A percentile compares a stretch with the other conserved stretches of the same genome.
These are phyloP conservation scores for Trichoderma afroharzianum DNA, from an alignment of 2,329 filamentous ascomycete genomes.

Conservation along the genomic window DNA sequence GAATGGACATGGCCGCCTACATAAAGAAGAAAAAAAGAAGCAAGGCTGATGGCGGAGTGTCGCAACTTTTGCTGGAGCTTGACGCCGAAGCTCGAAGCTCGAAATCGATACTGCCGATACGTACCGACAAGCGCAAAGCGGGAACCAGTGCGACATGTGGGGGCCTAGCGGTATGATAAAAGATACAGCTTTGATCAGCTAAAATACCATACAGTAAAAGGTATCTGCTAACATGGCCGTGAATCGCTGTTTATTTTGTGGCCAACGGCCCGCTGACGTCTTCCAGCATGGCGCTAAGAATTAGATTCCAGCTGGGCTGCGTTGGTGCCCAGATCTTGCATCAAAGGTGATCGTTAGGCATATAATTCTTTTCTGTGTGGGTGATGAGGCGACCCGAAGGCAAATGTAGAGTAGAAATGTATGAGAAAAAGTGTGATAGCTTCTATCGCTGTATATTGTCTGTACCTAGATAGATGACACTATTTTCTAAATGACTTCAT, in stretches of 20 bases:
- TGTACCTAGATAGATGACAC: not conserved
- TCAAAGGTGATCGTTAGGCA: not conserved
- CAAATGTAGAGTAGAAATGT: not conserved
- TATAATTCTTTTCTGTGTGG: not conserved
- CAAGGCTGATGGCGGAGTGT: not conserved
- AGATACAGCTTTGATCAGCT: not conserved
- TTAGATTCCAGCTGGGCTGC: not conserved
- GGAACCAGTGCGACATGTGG: conserved; percentile 1
- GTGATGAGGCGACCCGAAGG: not conserved
- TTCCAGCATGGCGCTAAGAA: conserved; percentile 13
- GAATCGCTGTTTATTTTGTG: not conserved
- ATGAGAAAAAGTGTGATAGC: not conserved
- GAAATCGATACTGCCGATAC: not conserved
- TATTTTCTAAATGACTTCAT: not conserved
- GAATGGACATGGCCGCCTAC: conserved; percentile 62
- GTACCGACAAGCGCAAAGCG: not conserved
- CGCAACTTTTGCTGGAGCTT: not conserved
- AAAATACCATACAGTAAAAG: accelerated
- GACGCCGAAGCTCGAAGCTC: not conserved
- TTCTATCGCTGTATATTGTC: not conserved
- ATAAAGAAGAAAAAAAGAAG: conserved; percentile 27
- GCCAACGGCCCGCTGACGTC: conserved; percentile 9
- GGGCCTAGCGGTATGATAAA: not conserved
- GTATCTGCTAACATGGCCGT: not conserved
- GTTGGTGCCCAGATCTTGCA: conserved; percentile 5